Base-by-base conservation (phyloP, 768 basidiomycete species). In the Kwoniella sp. region DNA sequence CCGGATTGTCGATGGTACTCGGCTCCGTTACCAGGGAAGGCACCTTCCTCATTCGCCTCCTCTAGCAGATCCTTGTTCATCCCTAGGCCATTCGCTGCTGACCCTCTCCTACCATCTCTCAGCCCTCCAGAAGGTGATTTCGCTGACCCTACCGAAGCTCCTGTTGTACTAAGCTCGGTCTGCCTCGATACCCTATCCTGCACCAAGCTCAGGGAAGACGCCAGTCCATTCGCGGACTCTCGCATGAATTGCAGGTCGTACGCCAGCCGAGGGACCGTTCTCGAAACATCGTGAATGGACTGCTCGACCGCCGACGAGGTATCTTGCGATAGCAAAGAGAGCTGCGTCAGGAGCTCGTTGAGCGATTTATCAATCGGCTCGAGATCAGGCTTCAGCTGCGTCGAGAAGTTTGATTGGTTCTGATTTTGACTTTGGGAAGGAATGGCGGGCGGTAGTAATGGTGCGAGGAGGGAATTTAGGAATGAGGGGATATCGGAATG, bases 201-300 rank as follows among this genome's bases (percentile, higher is more conserved):
- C 20, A 93, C 87, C 31, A 84, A 84, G 29, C 85, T 82, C 23
- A 99, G 83, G 9, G 87, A 82, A 29, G 82, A 83, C 66, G 90
- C 89, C 25, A 98, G 84, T 2, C 90, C 85, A 20, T 90, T 81
- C 0, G 94, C 93, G 31, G 89, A 88, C 73, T 98, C 95, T 48
- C 91, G 89, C 88, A 97, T 94, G 83, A 96, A 96, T 78, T 98
- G 94, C 37, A 99, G 84, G 81, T 98, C 96, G 79, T 96, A 98
- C 1, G 91, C 88, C 52, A 99, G 85, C 41, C 96, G 87, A 13
- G 96, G 92, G 23, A 97, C 88, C 4, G 89, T 87, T 55, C 93
- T 87, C 1, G 94, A 92, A 48, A 97, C 91, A 77, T 97, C 93
- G 75, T 93, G 89, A 64, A 99, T 93, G 52, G 88, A 86, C 66